Conservation (phyloP, 169 alveolate species). For the Blepharisma undulans region DNA sequence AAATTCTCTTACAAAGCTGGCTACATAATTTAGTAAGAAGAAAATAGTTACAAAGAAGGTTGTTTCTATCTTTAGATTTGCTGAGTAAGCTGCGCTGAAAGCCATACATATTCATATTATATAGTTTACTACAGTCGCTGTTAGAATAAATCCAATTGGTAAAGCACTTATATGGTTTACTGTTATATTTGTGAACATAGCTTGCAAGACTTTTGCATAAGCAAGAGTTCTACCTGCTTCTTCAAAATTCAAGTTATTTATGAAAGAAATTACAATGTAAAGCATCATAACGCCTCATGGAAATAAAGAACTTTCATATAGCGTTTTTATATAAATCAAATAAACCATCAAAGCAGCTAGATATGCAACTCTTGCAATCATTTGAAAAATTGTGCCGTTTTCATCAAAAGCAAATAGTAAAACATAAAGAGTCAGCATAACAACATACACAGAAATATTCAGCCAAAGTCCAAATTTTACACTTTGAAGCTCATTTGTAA, state of each 20-base stretch:
- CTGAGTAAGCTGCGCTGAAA: not conserved
- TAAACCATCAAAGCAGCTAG: not conserved
- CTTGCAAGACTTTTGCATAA: not conserved
- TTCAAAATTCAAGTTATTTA: not conserved
- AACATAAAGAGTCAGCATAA: not conserved
- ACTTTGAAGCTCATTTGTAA: not conserved
- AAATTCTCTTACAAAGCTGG: not conserved
- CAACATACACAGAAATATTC: not conserved
- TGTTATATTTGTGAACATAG: not conserved
- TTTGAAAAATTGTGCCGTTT: not conserved
- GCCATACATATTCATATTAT: not conserved
- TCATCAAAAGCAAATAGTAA: not conserved
- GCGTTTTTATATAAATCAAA: not conserved
- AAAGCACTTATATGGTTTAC: constrained; percentile 16
- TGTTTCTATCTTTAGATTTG: not conserved
- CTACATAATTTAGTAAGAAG: not conserved
- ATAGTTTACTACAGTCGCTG: not conserved
- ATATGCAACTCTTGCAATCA: not conserved
- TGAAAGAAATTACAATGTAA: not conserved
- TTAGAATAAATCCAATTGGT: not conserved
- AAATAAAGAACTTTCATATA: not conserved
- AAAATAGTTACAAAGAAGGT: not conserved
- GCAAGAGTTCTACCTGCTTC: not conserved
- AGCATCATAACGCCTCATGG: constrained; percentile 11
- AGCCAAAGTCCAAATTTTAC: not conserved